Evolutionary conservation across 2,329 filamentous ascomycete species (phyloP).

Genomic region (Xylaria sp.): DNA sequence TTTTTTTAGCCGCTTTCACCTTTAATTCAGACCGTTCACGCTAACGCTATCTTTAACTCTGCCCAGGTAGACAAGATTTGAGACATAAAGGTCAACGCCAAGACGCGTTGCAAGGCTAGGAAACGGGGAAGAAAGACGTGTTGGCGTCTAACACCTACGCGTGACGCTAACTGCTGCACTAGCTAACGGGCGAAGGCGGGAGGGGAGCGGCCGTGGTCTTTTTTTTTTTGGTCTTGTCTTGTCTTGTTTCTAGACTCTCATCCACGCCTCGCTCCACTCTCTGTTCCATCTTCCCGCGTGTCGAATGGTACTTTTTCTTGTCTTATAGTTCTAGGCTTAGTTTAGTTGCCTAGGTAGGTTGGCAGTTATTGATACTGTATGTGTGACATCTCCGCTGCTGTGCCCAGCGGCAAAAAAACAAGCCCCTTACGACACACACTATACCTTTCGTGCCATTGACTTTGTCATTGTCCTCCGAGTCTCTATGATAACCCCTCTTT

Average conservation of each 20-base stretch:
- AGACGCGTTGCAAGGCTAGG: not conserved
- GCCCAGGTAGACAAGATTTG: too few relatives aligned
- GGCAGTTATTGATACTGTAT: not conserved
- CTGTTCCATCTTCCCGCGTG: not conserved
- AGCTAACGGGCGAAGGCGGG: constrained; percentile 2
- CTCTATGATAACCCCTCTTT: not conserved
- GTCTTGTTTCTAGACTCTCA: not conserved
- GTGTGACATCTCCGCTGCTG: not conserved
- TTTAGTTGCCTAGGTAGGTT: not conserved
- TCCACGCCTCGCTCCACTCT: not conserved
- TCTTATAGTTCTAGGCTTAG: not conserved
- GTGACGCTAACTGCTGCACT: not conserved
- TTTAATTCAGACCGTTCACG: not conserved
- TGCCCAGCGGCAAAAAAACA: not conserved
- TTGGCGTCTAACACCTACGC: too few relatives aligned
- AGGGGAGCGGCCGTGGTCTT: not conserved
- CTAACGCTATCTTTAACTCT: not conserved
- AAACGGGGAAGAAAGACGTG: not conserved
- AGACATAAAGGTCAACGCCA: too few relatives aligned
- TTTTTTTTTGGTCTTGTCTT: not conserved
- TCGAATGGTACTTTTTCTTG: not conserved
- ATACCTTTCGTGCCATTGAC: not conserved
- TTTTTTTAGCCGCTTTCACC: not conserved
- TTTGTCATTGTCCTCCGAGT: not conserved
- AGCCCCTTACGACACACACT: not conserved